phyloP scores from a whole-genome alignment of 176 grass and related monocot species.

The Bothriochloa decipiens region DNA sequence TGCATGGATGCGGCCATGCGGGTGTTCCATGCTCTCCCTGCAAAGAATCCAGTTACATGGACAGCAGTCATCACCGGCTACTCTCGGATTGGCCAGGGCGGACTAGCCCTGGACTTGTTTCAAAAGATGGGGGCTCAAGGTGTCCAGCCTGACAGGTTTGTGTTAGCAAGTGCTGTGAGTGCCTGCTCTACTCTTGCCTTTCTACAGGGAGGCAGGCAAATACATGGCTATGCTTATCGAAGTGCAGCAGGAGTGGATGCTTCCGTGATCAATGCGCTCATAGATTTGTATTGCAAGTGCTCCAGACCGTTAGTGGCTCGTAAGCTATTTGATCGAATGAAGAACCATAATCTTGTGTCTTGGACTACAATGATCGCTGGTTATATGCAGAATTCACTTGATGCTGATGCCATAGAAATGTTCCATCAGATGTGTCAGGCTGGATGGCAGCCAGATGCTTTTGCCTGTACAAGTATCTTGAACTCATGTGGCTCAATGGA shows the following conservation, averaged over 20 bases:
- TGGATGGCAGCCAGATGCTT: conserved; percentile 68
- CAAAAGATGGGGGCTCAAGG: conserved; percentile 50
- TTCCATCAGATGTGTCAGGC: conserved; percentile 58
- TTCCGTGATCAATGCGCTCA: conserved; percentile 55
- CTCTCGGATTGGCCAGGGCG: conserved; percentile 43
- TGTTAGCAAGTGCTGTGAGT: conserved; percentile 61
- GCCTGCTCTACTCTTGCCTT: conserved; percentile 61
- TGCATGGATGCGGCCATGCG: conserved; percentile 52
- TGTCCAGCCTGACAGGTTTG: conserved; percentile 57
- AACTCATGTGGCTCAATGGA: conserved; percentile 61
- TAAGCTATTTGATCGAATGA: conserved; percentile 62
- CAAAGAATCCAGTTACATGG: conserved; percentile 68
- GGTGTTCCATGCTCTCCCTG: conserved; percentile 60
- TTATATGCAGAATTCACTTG: conserved; percentile 71
- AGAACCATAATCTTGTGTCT: conserved; percentile 61
- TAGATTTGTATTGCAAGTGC: conserved; percentile 82
- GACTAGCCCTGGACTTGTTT: conserved; percentile 59
- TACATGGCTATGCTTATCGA: conserved; percentile 61
- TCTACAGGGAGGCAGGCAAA: conserved; percentile 66
- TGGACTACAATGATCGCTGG: conserved; percentile 89
- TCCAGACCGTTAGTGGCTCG: conserved; percentile 53
- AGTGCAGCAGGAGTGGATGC: conserved; percentile 49
- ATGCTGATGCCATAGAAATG: conserved; percentile 60
- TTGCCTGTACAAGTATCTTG: conserved; percentile 72
- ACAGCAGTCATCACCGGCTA: conserved; percentile 70